Conservation (phyloP, 306 rosid species). For the Medicago ruthenica region DNA sequence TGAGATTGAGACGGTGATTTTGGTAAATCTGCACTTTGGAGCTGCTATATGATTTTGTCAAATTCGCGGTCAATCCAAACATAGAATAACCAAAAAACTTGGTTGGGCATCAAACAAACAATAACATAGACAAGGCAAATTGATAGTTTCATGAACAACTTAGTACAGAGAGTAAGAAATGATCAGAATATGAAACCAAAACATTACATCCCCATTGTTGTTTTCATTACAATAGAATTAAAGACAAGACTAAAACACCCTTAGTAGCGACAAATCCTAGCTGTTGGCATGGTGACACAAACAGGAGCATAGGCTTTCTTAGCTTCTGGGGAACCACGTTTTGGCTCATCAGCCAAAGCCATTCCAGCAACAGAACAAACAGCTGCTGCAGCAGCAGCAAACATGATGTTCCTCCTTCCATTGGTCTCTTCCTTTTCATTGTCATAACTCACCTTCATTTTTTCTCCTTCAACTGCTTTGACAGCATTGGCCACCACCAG, state of each 20-base stretch:
- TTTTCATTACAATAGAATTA: slow-evolving; percentile 15
- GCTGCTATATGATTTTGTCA: no score
- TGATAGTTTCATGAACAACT: slow-evolving; percentile 38
- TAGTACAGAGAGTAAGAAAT: slow-evolving; percentile 32
- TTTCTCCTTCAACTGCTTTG: slow-evolving; percentile 44
- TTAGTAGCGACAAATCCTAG: slow-evolving; percentile 56
- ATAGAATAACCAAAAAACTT: not conserved
- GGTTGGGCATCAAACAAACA: not conserved
- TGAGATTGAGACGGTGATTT: no score
- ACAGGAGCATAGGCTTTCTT: slow-evolving; percentile 56
- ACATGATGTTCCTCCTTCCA: slow-evolving; percentile 61
- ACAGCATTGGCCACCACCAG: slow-evolving; percentile 40
- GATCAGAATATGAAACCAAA: slow-evolving; percentile 37
- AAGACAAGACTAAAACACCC: not conserved
- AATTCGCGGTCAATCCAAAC: no score
- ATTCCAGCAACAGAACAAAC: slow-evolving; percentile 52
- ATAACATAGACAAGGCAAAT: slow-evolving; percentile 35
- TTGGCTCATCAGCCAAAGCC: slow-evolving; percentile 47
- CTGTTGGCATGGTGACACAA: slow-evolving; percentile 68
- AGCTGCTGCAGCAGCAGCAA: slow-evolving; percentile 56
- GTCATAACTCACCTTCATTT: slow-evolving; percentile 36
- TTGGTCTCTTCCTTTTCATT: slow-evolving; percentile 38
- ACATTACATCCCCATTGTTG: slow-evolving; percentile 33
- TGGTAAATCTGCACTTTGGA: no score
- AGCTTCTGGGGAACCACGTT: slow-evolving; percentile 54